A percentile compares a stretch with the other conserved stretches of the same genome.
phyloP scores from a whole-genome alignment of 257 asterid species.

The Echites panduratus region DNA sequence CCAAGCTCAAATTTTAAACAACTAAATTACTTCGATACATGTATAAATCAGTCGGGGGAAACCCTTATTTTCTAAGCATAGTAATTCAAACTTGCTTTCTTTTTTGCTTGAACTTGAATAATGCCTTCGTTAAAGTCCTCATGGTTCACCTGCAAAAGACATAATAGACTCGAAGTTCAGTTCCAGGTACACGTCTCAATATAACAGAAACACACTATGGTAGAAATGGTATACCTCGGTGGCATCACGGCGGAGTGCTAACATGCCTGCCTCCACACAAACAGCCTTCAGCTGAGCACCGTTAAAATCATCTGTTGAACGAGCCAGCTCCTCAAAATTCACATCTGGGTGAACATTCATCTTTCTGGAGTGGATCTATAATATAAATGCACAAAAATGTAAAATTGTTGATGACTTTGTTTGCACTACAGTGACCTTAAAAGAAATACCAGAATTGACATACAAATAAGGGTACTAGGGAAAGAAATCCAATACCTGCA shows the following conservation, averaged over 20 bases:
- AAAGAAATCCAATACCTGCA: slow-evolving; percentile 40
- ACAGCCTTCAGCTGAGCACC: slow-evolving; percentile 98
- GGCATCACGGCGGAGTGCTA: slow-evolving; percentile 95
- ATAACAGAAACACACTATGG: background rate
- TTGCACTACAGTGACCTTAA: background rate
- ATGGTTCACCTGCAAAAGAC: slow-evolving; percentile 59
- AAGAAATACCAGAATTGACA: background rate
- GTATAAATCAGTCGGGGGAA: too few relatives aligned
- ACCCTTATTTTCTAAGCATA: slow-evolving; percentile 41
- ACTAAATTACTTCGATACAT: too few relatives aligned
- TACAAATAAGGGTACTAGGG: background rate
- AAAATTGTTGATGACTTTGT: background rate
- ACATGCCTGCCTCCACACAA: slow-evolving; percentile 97
- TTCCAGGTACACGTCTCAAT: background rate
- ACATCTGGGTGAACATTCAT: slow-evolving; percentile 97
- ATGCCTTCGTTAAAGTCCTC: slow-evolving; percentile 96
- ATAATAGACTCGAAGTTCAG: background rate
- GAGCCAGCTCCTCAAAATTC: slow-evolving; percentile 96
- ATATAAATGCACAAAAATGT: background rate
- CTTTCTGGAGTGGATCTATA: slow-evolving; percentile 91
- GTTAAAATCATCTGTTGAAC: slow-evolving; percentile 92
- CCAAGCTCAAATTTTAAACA: too few relatives aligned
- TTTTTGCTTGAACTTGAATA: slow-evolving; percentile 94
- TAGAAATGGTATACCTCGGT: slow-evolving; percentile 55
- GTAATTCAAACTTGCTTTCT: slow-evolving; percentile 83